Conservation (phyloP, 2,329 filamentous ascomycete genomes). For the Anisogramma anomala region DNA sequence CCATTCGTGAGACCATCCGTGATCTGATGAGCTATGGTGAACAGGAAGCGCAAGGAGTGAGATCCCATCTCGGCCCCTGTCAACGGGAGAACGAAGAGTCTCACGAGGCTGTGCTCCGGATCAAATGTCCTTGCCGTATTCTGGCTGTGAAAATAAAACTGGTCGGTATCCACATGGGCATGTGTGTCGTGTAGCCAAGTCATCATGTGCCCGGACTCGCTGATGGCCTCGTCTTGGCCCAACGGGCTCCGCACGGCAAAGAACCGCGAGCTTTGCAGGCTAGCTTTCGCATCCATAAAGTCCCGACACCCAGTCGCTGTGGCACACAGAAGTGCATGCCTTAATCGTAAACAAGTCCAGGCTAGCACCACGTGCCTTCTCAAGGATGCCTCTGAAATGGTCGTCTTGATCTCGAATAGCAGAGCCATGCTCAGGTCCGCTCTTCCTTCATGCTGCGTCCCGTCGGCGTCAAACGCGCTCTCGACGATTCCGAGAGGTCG, state of each 20-base stretch:
- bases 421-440: constrained; percentile 17
- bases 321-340: constrained; percentile 15
- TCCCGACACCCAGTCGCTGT: constrained; percentile 8
- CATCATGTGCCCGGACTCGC: neutral
- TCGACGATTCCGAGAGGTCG: constrained; percentile 15
- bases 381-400: constrained; percentile 11
- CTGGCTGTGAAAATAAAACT: constrained; percentile 17
- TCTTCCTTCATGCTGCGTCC: constrained; percentile 17
- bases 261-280: constrained; percentile 1
- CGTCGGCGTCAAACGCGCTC: constrained; percentile 18
- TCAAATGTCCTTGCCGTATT: constrained; percentile 17
- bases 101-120: constrained; percentile 14
- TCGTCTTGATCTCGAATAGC: constrained; percentile 12
- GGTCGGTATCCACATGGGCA: constrained; percentile 3
- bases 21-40: constrained; percentile 18
- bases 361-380: constrained; percentile 16
- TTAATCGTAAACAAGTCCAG: constrained; percentile 16
- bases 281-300: constrained; percentile 11
- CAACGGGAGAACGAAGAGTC: constrained; percentile 15
- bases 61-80: constrained; percentile 3
- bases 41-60: constrained; percentile 14
- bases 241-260: constrained; percentile 1
- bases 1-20: constrained; percentile 17
- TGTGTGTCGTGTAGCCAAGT: constrained; percentile 6
- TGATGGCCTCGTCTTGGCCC: neutral